Evolutionary conservation across 2,329 filamentous ascomycete species (phyloP).

Genomic region (Escovopsis sp.): DNA sequence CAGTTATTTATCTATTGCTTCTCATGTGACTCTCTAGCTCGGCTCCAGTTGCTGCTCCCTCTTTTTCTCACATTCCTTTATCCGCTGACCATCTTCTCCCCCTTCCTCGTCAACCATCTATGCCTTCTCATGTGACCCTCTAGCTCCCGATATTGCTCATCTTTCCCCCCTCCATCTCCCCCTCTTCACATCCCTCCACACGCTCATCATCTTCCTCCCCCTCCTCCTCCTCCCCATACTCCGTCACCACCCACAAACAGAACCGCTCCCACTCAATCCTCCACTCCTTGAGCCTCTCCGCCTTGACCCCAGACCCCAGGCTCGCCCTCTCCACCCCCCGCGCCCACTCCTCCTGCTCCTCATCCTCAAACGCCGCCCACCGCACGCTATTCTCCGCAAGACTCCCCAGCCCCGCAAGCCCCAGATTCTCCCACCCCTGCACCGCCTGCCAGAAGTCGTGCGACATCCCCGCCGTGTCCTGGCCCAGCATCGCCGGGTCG

Average conservation of each 20-base stretch:
- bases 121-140: too few relatives aligned
- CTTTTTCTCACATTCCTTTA: too few relatives aligned
- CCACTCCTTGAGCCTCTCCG: constrained; percentile 63
- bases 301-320: constrained; percentile 55
- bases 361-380: constrained; percentile 81
- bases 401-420: constrained; percentile 69
- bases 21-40: too few relatives aligned
- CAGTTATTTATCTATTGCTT: too few relatives aligned
- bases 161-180: too few relatives aligned
- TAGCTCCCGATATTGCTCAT: too few relatives aligned
- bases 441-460: constrained; percentile 92
- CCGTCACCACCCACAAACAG: constrained; percentile 75
- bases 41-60: too few relatives aligned
- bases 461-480: constrained; percentile 66
- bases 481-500: constrained; percentile 76
- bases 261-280: constrained; percentile 72
- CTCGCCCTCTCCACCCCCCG: constrained; percentile 59
- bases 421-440: constrained; percentile 84
- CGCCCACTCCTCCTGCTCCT: constrained; percentile 53
- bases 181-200: not conserved
- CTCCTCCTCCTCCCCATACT: constrained; percentile 53
- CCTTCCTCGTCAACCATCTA: too few relatives aligned
- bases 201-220: constrained; percentile 6
- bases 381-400: constrained; percentile 86
- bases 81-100: too few relatives aligned